These are phyloP conservation scores for Mrakia frigida DNA, from an alignment of 768 basidiomycete species.

Conservation along the genomic window DNA sequence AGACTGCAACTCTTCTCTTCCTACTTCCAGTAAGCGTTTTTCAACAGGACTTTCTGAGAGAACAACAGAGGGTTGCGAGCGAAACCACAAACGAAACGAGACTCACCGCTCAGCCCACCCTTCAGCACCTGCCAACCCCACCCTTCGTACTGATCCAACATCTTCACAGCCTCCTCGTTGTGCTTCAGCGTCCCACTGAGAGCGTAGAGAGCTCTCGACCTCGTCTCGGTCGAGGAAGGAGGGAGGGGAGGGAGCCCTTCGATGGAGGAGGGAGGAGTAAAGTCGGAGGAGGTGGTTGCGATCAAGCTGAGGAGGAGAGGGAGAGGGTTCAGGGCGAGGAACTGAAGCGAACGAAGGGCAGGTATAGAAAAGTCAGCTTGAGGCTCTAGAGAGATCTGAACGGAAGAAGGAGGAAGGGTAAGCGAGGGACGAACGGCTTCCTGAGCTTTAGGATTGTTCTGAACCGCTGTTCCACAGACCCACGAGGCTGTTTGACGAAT, in stretches of 20 bases:
- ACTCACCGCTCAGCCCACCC: conserved; percentile 49
- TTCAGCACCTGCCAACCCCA: conserved; percentile 64
- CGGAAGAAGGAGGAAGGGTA: background rate
- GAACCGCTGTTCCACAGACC: conserved; percentile 78
- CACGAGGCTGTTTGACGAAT: conserved; percentile 64
- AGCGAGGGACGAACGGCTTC: conserved; percentile 53
- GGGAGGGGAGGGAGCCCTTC: conserved; percentile 18
- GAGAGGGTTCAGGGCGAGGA: conserved; percentile 57
- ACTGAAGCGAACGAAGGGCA: conserved; percentile 33
- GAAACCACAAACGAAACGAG: background rate
- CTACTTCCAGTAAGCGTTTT: too few relatives aligned
- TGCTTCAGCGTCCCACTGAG: conserved; percentile 76
- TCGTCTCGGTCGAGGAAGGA: conserved; percentile 35
- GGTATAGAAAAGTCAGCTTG: background rate
- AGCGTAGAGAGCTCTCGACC: conserved; percentile 62
- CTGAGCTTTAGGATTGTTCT: conserved; percentile 80
- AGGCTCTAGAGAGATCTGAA: background rate
- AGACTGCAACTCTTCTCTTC: too few relatives aligned
- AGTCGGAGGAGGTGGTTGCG: conserved; percentile 43
- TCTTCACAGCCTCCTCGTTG: conserved; percentile 60
- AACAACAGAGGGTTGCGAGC: background rate
- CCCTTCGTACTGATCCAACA: conserved; percentile 48
- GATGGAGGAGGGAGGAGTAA: conserved; percentile 28
- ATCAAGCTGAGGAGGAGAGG: conserved; percentile 61
- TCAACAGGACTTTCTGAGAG: too few relatives aligned